Percentiles rank a stretch among this genome's conserved stretches.
Evolutionary conservation across 371 early-diverging fungal genomes (phyloP).

Genomic region (Saksenaea oblongispora): DNA sequence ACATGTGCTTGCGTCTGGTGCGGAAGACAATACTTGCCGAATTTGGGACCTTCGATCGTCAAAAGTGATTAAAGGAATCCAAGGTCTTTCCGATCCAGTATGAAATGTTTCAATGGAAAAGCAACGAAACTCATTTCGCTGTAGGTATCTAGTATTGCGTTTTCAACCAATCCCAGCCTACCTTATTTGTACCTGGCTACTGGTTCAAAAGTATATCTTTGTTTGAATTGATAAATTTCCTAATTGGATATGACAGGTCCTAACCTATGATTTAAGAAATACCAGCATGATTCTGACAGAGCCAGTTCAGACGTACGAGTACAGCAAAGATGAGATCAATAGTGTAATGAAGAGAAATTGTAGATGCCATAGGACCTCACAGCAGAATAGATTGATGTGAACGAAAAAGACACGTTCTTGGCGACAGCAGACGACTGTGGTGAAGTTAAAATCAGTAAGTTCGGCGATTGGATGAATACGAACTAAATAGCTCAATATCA

Average conservation of each 20-base stretch:
- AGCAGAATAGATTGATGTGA: constrained; percentile 41
- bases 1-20: constrained; percentile 21
- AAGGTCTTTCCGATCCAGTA: constrained; percentile 34
- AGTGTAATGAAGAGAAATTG: constrained; percentile 15
- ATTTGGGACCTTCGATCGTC: constrained; percentile 39
- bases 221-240: neutral
- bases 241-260: constrained; percentile 19
- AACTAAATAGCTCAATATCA: constrained; percentile 2
- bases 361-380: neutral
- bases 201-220: constrained; percentile 30
- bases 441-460: constrained; percentile 39
- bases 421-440: constrained; percentile 50
- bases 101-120: neutral
- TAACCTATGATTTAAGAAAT: constrained; percentile 39
- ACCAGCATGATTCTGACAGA: constrained; percentile 29
- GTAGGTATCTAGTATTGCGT: constrained; percentile 42
- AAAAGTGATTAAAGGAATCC: constrained; percentile 33
- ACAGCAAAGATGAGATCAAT: constrained; percentile 49
- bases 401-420: constrained; percentile 38
- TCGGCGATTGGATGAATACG: no score
- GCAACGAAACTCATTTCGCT: neutral
- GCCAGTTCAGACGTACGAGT: constrained; percentile 26
- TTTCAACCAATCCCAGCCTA: constrained; percentile 25
- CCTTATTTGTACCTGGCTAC: constrained; percentile 36
- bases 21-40: constrained; percentile 49